Evolutionary conservation across 129 eudicot species (phyloP), one percentile per base, ranked within the genome.

Genomic region (Scalesia atractyloides): DNA sequence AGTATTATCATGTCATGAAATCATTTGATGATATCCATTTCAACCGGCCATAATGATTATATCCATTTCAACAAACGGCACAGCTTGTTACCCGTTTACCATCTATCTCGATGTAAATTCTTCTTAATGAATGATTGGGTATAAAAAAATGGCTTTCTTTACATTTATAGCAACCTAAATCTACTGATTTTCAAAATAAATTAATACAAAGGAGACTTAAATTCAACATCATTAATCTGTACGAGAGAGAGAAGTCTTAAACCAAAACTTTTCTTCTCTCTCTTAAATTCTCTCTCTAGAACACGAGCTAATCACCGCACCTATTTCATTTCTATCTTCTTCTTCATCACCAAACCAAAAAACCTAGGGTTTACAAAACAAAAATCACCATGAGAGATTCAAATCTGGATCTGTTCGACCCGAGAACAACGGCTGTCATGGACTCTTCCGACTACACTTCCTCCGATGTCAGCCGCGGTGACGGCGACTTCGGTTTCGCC

Each of bases 331-430:
- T 70, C 82, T 58, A 78, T 71, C 82, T 71, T 72, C 82, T 7
- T 51, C 24, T 5, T 52, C 59, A 59, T 44, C 77, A 52, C 34
- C 76, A 61, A 36, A 68, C 68, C 46, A 39, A 7, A 47, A 26
- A 56, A 24, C 5, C 57, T 79, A 81, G 84, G 84, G 84, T 80
- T 80, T 80, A 26, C 61, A 80, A 34, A n/a, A n/a, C n/a, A n/a
- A n/a, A n/a, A 79, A 47, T 26, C 47, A 41, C 19, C 70, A 88
- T 92, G 98, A 83, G 70, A 58, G 89, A 85, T 71, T 49, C 79
- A 79, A 88, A 84, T 62, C 58, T 86, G 74, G 98, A 93, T 80
- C 88, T 93, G 22, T 93, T 89, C 84, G 96, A 93, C 84, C 98
- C 98, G 30, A 70, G 85, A 37, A 82, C 87, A 46, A 82, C 86